phyloP scores from a whole-genome alignment of 2,329 filamentous ascomycete species.

The Stagonosporopsis tanaceti region DNA sequence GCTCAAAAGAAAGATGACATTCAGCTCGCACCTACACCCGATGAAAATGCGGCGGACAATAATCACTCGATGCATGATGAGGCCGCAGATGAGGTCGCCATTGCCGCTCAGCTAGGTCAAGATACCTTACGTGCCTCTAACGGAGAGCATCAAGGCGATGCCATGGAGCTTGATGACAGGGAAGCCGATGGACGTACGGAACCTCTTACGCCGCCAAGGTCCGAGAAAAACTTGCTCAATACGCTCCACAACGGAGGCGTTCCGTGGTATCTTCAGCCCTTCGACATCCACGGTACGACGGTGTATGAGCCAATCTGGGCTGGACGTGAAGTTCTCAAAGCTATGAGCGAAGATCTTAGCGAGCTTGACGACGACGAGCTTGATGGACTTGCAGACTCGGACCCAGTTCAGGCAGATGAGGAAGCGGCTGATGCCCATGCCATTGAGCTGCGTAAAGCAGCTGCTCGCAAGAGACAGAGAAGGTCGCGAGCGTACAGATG shows the following conservation, averaged over 20 bases:
- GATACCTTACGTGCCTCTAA: conserved; percentile 35
- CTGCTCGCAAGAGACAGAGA: conserved; percentile 43
- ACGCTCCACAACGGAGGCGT: conserved; percentile 69
- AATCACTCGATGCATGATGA: conserved; percentile 42
- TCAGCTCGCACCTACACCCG: conserved; percentile 47
- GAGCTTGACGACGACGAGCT: conserved; percentile 93
- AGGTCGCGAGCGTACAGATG: conserved; percentile 36
- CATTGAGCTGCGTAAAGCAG: conserved; percentile 38
- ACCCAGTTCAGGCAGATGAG: conserved; percentile 39
- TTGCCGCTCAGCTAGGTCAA: conserved; percentile 46
- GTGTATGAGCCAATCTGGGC: conserved; percentile 76
- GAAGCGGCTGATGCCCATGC: conserved; percentile 34
- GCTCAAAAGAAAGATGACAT: conserved; percentile 32
- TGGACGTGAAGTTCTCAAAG: conserved; percentile 73
- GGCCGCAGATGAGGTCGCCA: conserved; percentile 46
- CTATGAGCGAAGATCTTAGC: conserved; percentile 85
- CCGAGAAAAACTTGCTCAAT: conserved; percentile 58
- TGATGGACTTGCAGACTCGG: conserved; percentile 62
- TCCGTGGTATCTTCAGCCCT: conserved; percentile 85
- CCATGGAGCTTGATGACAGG: conserved; percentile 33
- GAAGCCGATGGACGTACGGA: conserved; percentile 34
- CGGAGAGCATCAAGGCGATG: conserved; percentile 23
- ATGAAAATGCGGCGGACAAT: conserved; percentile 42
- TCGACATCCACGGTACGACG: conserved; percentile 81
- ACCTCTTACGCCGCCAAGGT: conserved; percentile 73